Base-by-base conservation (phyloP, 768 basidiomycete genomes). In the Xanthoconium stramineum region DNA sequence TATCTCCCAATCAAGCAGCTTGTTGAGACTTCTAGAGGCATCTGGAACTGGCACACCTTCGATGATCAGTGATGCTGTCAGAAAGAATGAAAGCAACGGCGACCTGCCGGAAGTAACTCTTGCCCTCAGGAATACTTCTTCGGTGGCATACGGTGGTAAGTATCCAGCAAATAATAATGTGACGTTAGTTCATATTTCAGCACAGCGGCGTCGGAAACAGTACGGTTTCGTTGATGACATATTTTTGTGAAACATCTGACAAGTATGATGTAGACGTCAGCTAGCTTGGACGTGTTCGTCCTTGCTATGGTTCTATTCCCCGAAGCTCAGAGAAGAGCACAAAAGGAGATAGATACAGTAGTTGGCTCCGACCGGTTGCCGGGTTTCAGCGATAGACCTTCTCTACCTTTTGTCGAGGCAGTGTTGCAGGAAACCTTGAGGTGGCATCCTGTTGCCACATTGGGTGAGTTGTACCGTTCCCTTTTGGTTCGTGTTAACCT, bases 221-320 rank as follows among this genome's bases (percentile, higher is more conserved):
- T 69, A 46, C 33, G 68, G 38, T 42, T n/a, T 28, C 46, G 33
- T 52, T 36, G 10, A 32, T 42, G 12, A 15, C 14, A 48, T 14
- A 11, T 42, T 29, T 47, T 20, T 7, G 13, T 5, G 28, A 38
- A 47, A 6, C n/a, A 52, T 28, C 39, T 58, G 12, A 61, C 17
- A 13, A 32, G 2, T 33, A 20, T 2, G 37, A 40, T 42, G 17
- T 19, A 69, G 67, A 70, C 68, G 20, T 60, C 66, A 10, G 52
- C 44, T 17, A 57, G 44, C 15, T 47, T 69, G 46, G 47, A 56
- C 0, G 52, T 68, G 13, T 67, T 70, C 50, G 28, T 70, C n/a
- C 69, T 70, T 14, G 59, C 65, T 11, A 69, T 69, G 68, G 59
- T 66, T 35, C 50, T 69, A 47, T 65, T 59, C n/a, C 69, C 68